A percentile compares a stretch with the other conserved stretches of the same genome.
Evolutionary conservation across 305 asterid species (phyloP).

Genomic region (Plantago coronopus): DNA sequence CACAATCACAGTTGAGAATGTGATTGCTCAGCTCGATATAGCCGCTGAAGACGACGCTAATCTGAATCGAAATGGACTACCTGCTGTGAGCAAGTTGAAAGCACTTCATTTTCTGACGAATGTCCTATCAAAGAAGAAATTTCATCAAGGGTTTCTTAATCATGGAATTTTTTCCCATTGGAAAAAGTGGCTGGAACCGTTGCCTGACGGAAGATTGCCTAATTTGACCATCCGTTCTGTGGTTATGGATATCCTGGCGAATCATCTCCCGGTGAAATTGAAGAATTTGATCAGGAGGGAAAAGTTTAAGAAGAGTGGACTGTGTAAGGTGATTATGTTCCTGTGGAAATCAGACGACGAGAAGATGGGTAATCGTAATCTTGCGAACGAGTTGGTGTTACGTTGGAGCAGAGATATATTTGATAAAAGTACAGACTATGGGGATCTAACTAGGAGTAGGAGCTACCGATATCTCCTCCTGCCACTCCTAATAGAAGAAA

Average conservation of each 20-base stretch:
- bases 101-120: slow-evolving; percentile 75
- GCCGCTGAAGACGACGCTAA: slow-evolving; percentile 88
- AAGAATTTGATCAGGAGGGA: slow-evolving; percentile 72
- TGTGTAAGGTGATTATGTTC: slow-evolving; percentile 89
- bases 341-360: slow-evolving; percentile 78
- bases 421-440: not conserved
- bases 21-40: slow-evolving; percentile 86
- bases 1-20: slow-evolving; percentile 65
- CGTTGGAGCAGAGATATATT: slow-evolving; percentile 44
- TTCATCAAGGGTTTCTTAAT: slow-evolving; percentile 64
- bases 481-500: too few species aligned
- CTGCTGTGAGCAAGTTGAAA: slow-evolving; percentile 76
- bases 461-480: too few species aligned
- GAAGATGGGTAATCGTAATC: slow-evolving; percentile 72
- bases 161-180: slow-evolving; percentile 26
- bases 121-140: slow-evolving; percentile 87
- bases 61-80: slow-evolving; percentile 63
- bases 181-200: slow-evolving; percentile 93
- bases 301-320: slow-evolving; percentile 80
- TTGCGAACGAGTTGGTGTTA: slow-evolving; percentile 94
- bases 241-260: slow-evolving; percentile 26
- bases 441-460: slow-evolving; percentile 3
- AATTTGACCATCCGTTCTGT: slow-evolving; percentile 67
- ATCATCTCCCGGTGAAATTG: slow-evolving; percentile 83
- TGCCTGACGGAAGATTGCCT: slow-evolving; percentile 97